A percentile compares a stretch with the other conserved stretches of the same genome.
phyloP scores from a whole-genome alignment of 2,329 filamentous ascomycete genomes.

The Hypoxylon sp. region DNA sequence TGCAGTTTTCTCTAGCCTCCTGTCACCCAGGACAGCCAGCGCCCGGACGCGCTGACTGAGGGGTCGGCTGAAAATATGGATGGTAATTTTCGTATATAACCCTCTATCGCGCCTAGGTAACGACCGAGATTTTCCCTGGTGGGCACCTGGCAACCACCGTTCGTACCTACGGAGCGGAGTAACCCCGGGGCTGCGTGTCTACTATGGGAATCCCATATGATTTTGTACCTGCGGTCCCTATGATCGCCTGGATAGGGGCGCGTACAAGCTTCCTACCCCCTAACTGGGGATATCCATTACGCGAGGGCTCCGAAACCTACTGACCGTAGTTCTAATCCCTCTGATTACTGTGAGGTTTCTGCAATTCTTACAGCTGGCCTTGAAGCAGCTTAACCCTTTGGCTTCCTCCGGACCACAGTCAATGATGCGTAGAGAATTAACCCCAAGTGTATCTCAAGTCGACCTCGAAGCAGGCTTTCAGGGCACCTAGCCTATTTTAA shows the following conservation, averaged over 20 bases:
- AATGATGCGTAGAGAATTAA: too few species aligned
- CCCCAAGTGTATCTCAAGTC: too few species aligned
- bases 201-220: neutral
- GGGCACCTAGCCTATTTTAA: too few species aligned
- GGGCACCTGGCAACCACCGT: too few species aligned
- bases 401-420: too few species aligned
- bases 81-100: slow-evolving; percentile 12
- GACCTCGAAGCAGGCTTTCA: too few species aligned
- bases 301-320: neutral
- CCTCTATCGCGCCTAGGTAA: neutral
- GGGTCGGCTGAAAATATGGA: slow-evolving; percentile 4
- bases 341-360: neutral
- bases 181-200: neutral
- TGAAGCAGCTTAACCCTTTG: neutral
- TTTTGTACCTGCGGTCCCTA: neutral
- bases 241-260: neutral
- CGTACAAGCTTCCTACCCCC: neutral
- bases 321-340: neutral
- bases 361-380: neutral
- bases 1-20: slow-evolving; percentile 24
- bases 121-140: neutral
- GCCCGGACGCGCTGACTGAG: too few species aligned
- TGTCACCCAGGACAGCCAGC: slow-evolving; percentile 24
- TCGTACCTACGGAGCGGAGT: too few species aligned
- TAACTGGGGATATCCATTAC: neutral